Conservation (phyloP, 257 asterid species). For the Rehmannia glutinosa region DNA sequence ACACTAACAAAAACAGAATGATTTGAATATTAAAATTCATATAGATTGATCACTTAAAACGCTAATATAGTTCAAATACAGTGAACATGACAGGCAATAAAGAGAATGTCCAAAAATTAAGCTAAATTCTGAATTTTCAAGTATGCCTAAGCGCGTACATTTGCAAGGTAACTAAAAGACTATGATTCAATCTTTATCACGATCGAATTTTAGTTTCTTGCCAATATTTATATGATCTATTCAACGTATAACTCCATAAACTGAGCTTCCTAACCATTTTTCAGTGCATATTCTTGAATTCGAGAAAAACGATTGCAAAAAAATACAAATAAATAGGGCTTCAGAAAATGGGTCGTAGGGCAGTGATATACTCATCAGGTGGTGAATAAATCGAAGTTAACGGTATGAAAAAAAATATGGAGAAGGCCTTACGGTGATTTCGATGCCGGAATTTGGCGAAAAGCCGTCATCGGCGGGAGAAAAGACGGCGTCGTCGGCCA, state of each 20-base stretch:
- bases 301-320: background rate
- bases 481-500: constrained; percentile 45
- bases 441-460: constrained; percentile 40
- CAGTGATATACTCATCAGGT: constrained; percentile 23
- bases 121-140: background rate
- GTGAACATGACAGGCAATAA: background rate
- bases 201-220: background rate
- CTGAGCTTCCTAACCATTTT: background rate
- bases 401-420: background rate
- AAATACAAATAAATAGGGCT: background rate
- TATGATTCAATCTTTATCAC: background rate
- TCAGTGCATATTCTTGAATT: background rate
- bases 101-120: background rate
- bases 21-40: no score
- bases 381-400: constrained; percentile 13
- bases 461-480: constrained; percentile 40
- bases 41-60: no score
- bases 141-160: background rate
- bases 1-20: no score
- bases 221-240: background rate
- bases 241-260: background rate
- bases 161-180: background rate
- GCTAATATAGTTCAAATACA: background rate
- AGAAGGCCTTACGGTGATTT: constrained; percentile 41
- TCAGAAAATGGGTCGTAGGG: background rate